phyloP scores from a whole-genome alignment of 768 basidiomycete genomes.

The Clavaria fumosa region DNA sequence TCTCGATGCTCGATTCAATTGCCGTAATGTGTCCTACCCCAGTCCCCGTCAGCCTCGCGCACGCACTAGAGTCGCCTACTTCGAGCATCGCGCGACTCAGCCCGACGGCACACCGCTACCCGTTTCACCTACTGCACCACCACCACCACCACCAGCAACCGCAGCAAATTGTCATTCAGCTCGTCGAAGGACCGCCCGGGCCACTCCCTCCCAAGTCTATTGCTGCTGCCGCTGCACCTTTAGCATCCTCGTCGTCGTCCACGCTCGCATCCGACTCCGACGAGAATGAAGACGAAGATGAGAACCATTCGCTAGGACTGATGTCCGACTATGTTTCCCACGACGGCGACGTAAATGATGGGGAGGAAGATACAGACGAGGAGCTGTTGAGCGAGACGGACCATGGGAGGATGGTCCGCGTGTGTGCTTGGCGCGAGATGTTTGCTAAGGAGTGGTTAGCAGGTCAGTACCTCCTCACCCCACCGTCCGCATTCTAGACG shows the following conservation, averaged over 20 bases:
- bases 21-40: too few species aligned
- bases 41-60: too few species aligned
- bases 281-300: constrained; percentile 16
- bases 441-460: constrained; percentile 24
- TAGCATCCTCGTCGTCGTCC: constrained; percentile 27
- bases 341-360: constrained; percentile 26
- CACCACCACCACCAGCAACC: constrained; percentile 33
- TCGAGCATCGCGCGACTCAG: constrained; percentile 18
- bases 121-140: too few species aligned
- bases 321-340: constrained; percentile 62
- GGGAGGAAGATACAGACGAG: constrained; percentile 1
- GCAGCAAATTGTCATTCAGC: constrained; percentile 54
- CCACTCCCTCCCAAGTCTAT: constrained; percentile 31
- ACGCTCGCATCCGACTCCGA: constrained; percentile 19
- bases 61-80: constrained; percentile 12
- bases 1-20: too few species aligned
- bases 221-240: constrained; percentile 21
- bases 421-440: constrained; percentile 56
- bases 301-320: constrained; percentile 16
- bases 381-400: constrained; percentile 28
- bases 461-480: too few species aligned
- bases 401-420: constrained; percentile 42
- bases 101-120: constrained; percentile 18
- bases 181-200: constrained; percentile 51
- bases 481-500: not conserved